Evolutionary conservation across 176 grass and related monocot genomes (phyloP), one percentile per base, ranked within the genome.

Genomic region (Triticum timopheevii): DNA sequence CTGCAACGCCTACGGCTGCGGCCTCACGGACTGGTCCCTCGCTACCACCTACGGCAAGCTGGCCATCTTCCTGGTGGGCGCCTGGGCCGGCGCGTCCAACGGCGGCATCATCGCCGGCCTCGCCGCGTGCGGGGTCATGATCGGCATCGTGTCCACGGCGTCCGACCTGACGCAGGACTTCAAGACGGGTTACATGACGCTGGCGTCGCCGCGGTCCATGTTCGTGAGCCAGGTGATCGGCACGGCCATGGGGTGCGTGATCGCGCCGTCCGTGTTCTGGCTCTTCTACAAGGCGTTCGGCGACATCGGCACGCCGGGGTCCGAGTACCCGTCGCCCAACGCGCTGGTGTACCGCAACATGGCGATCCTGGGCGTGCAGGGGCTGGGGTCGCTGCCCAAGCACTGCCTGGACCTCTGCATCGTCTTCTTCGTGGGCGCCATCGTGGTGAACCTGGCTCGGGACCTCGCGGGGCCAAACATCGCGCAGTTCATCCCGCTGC

Each of bases 1-100:
- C 70, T 95, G 91, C 87, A 95, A 95, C 71, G 91, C 93, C 12
- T 95, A 95, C 11, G 91, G 93, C 13, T 76, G 73, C 73, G 73
- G 73, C 8, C 73, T 76, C 7, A 76, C 73, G 4, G 73, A 76
- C 73, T 76, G 73, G 73, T 76, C 73, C 24, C 45, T 76, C 44
- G 73, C 73, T 15, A 76, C 73, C 45, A 76, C 73, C 1, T 76
- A 76, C 73, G 73, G 73, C 8, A 76, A 76, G 73, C 73, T 76
- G 0, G 73, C 73, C 45, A 76, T 76, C 45, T 76, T 76, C 73
- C 50, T 54, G 27, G 30, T 76, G 15, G 73, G 73, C 0, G 73
- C 73, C 8, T 76, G 73, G 73, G 73, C 73, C 3, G 73, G 73
- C 15, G 13, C 24, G 45, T 54, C 73, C 8, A 54, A 76, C 47